Evolutionary conservation across 139 green algal genomes (phyloP).

Genomic region (Picochlorum costavermella): DNA sequence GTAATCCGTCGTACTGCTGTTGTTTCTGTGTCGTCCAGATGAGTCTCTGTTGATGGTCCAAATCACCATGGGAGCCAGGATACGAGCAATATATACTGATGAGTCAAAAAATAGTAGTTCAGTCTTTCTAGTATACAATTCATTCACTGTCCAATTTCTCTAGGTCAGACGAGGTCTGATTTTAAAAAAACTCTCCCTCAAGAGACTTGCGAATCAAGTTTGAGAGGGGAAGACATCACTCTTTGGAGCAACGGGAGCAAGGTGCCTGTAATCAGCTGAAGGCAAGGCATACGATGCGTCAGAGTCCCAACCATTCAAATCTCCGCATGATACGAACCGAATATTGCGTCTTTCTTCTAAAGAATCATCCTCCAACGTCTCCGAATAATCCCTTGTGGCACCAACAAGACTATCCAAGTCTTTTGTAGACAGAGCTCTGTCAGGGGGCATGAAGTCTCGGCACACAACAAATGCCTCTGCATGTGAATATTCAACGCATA

Average conservation of each 20-base stretch:
- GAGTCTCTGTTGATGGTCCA: too few species aligned
- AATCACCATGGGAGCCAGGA: too few species aligned
- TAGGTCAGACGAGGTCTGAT: too few species aligned
- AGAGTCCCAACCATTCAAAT: constrained; percentile 83
- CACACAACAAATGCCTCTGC: constrained; percentile 95
- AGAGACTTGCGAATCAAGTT: too few species aligned
- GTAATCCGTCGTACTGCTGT: too few species aligned
- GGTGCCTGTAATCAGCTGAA: constrained; percentile 27
- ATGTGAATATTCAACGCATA: too few species aligned
- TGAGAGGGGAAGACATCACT: not conserved
- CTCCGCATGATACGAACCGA: constrained; percentile 90
- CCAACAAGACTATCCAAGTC: not conserved
- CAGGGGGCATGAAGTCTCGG: constrained; percentile 56
- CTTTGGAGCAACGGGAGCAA: constrained; percentile 66
- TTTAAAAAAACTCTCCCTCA: too few species aligned
- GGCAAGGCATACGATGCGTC: constrained; percentile 79
- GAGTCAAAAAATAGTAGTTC: too few species aligned
- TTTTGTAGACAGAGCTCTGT: constrained; percentile 29
- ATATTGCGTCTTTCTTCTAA: constrained; percentile 40
- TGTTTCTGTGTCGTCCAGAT: too few species aligned
- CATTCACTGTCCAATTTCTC: too few species aligned
- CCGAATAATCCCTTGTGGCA: not conserved
- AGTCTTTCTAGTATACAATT: too few species aligned
- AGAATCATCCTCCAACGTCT: not conserved
- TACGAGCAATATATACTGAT: too few species aligned